Evolutionary conservation across 2,329 filamentous ascomycete genomes (phyloP).

Genomic region (Diaporthe batatas): DNA sequence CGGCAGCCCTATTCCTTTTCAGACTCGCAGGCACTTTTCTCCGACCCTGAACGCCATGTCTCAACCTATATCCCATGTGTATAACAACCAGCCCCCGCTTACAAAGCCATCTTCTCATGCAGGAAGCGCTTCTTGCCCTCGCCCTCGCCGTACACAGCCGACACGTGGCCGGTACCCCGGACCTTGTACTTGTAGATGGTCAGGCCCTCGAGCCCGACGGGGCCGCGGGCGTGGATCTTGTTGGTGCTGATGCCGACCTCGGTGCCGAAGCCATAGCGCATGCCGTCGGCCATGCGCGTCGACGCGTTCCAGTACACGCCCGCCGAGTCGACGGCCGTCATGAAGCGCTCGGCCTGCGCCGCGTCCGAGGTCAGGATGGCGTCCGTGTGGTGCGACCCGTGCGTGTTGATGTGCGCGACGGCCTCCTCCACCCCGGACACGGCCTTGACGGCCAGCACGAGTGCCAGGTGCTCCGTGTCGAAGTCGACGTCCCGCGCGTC

Average conservation of each 20-base stretch:
- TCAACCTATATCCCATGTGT: too few species aligned
- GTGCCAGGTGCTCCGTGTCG: constrained; percentile 89
- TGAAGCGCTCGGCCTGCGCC: constrained; percentile 82
- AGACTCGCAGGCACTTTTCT: not conserved
- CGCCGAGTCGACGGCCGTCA: constrained; percentile 86
- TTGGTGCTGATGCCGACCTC: constrained; percentile 99
- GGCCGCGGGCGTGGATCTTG: constrained; percentile 95
- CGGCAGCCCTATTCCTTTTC: not conserved
- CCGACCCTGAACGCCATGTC: constrained; percentile 15
- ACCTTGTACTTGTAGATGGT: constrained; percentile 99
- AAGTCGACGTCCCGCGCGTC: constrained; percentile 80
- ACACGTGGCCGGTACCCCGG: constrained; percentile 85
- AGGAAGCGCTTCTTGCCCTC: constrained; percentile 70
- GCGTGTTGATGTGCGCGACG: constrained; percentile 88
- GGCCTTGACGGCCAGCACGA: constrained; percentile 86
- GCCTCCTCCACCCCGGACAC: constrained; percentile 78
- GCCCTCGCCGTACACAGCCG: constrained; percentile 78
- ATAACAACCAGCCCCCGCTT: constrained; percentile 31
- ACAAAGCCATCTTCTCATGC: constrained; percentile 68
- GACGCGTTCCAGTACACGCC: constrained; percentile 98
- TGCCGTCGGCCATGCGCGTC: constrained; percentile 94
- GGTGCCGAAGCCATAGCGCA: constrained; percentile 97
- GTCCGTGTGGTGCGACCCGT: constrained; percentile 96
- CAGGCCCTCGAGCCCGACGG: constrained; percentile 92
- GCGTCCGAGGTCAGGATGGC: constrained; percentile 82